phyloP scores from a whole-genome alignment of 306 rosid genomes.

The Vicia faba region DNA sequence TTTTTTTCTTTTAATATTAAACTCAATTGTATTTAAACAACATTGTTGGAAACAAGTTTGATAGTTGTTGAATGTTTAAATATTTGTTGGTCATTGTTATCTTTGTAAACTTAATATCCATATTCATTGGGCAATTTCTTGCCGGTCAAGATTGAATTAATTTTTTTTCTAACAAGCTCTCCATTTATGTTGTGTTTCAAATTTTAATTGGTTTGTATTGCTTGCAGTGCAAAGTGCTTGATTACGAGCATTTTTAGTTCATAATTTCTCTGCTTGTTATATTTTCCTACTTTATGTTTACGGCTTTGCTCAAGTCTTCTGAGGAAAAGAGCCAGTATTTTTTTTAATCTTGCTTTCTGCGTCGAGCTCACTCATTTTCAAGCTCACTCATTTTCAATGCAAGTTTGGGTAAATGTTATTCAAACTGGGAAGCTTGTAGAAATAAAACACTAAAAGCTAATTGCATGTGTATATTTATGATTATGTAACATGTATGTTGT shows the following conservation, averaged over 20 bases:
- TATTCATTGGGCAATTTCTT: not conserved
- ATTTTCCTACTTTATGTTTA: no score
- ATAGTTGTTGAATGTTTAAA: not conserved
- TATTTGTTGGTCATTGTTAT: not conserved
- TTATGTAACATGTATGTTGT: constrained; percentile 9
- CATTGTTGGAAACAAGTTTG: not conserved
- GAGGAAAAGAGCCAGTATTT: no score
- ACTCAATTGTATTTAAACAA: constrained; percentile 7
- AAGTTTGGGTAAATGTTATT: no score
- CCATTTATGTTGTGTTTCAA: not conserved
- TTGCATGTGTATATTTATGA: not conserved
- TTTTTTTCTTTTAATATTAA: not conserved
- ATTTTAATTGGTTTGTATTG: not conserved
- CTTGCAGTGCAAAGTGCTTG: not conserved
- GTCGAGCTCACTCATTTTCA: no score
- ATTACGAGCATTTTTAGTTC: not conserved
- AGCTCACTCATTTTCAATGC: no score
- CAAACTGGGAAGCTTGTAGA: no score
- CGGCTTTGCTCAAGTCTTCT: no score
- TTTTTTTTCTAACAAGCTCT: not conserved
- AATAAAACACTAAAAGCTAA: not conserved
- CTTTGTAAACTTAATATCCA: not conserved
- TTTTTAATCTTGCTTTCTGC: no score
- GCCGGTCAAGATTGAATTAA: not conserved
- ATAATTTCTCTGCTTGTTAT: no score